These are phyloP conservation scores for Populus tremula DNA, from an alignment of 345 rosid genomes.

Conservation along the genomic window DNA sequence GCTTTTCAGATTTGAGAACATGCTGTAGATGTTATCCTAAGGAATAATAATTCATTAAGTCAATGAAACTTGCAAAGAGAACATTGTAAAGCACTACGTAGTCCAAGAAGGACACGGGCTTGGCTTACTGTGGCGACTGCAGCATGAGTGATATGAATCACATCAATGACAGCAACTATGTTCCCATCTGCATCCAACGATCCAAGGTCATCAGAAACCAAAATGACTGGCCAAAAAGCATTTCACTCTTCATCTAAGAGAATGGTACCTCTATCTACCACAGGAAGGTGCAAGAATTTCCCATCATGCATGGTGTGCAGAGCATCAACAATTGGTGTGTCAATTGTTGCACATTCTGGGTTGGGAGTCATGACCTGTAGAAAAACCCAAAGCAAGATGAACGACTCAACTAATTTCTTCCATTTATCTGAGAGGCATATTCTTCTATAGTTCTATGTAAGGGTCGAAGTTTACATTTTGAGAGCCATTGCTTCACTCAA, in stretches of 20 bases:
- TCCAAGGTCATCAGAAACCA: slow-evolving; percentile 13
- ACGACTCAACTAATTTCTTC: background rate
- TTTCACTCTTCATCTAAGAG: slow-evolving; percentile 9
- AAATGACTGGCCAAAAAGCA: slow-evolving; percentile 1
- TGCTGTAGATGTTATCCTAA: background rate
- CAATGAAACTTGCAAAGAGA: background rate
- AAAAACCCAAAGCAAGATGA: slow-evolving; percentile 18
- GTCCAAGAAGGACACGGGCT: slow-evolving; percentile 8
- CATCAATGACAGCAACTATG: slow-evolving; percentile 80
- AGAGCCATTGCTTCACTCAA: background rate
- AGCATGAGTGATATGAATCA: slow-evolving; percentile 86
- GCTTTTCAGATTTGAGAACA: background rate
- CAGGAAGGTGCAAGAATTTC: slow-evolving; percentile 97
- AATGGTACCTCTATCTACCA: slow-evolving; percentile 66
- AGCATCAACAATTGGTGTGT: slow-evolving; percentile 94
- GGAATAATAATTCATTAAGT: slow-evolving; percentile 12
- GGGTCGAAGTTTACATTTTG: background rate
- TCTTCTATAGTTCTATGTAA: background rate
- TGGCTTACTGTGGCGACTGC: slow-evolving; percentile 89
- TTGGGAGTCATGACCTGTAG: slow-evolving; percentile 91
- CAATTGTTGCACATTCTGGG: slow-evolving; percentile 86
- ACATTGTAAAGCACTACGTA: background rate
- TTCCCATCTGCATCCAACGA: slow-evolving; percentile 64
- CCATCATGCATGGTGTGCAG: slow-evolving; percentile 94
- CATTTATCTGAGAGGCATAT: background rate